Percentiles rank a stretch among this genome's conserved stretches.
phyloP scores from a whole-genome alignment of 1,284 basidiomycete species.

The Pyrrhoderma noxium region DNA sequence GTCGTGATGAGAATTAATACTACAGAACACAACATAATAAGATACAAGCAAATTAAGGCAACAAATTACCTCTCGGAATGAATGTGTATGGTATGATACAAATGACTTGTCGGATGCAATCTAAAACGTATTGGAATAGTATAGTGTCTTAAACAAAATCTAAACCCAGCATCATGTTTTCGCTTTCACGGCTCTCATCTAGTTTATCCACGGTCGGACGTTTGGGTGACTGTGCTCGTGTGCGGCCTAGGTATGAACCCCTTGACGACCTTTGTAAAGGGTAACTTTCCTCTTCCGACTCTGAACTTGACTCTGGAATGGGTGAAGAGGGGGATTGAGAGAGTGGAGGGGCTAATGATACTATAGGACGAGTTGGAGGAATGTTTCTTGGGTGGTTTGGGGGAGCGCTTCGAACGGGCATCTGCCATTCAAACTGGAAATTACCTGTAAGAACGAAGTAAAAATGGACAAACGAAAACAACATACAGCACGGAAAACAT shows the following conservation, averaged over 20 bases:
- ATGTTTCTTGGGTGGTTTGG: not conserved
- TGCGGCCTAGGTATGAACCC: not conserved
- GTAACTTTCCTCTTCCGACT: conserved; percentile 10
- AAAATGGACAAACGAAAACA: not conserved
- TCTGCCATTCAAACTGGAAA: conserved; percentile 17
- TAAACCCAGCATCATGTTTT: conserved; percentile 16
- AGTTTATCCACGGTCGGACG: conserved; percentile 1
- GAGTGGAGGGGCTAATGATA: not conserved
- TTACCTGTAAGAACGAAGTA: not conserved
- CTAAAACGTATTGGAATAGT: not conserved
- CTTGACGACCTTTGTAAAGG: conserved; percentile 1
- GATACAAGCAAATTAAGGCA: not conserved
- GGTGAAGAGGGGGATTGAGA: not conserved
- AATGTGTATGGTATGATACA: not conserved
- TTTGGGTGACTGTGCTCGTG: not conserved
- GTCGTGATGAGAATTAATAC: not conserved
- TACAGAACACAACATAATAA: not conserved
- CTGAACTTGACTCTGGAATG: not conserved
- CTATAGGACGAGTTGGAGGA: not conserved
- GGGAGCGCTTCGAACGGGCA: not conserved
- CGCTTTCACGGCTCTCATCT: conserved; percentile 13
- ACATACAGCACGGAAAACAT: conserved; percentile 61
- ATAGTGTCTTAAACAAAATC: conserved; percentile 8
- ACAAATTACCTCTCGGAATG: no score
- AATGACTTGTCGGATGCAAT: not conserved